Evolutionary conservation across 1,284 basidiomycete species (phyloP), one percentile per base, ranked within the genome.

Genomic region (Trichosporon inkin): DNA sequence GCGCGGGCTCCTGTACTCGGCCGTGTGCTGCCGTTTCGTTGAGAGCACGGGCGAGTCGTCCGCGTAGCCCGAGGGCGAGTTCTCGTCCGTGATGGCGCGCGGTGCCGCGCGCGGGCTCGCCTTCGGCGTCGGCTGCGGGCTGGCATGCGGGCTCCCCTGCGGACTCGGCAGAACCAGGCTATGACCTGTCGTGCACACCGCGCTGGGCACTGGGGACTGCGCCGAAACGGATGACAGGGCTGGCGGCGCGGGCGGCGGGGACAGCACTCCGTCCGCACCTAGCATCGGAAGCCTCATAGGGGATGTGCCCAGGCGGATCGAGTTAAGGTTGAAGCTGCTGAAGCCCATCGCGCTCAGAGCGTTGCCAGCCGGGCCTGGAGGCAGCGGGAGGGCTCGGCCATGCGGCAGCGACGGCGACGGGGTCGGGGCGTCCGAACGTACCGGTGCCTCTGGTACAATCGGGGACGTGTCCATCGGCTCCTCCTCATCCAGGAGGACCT

Each of bases 21-120:
- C 63, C 8, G 69, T 71, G 53, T 72, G 74, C 37, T 73, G 70
- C 10, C 75, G 67, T 53, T 77, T 77, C 16, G 44, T 49, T 14
- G 44, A 49, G 44, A 49, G 44, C 24, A 49, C 44, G 10, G 44
- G 44, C 14, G 44, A 49, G 24, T 49, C 44, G 24, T 32, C 44
- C 16, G 44, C 44, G 24, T 10, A 32, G 6, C 47, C 52, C 0
- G 56, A n/a, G 2, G 62, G 53, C 10, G 55, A 54, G 58, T 64
- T 68, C 40, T 71, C 71, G 47, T 71, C 58, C 7, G 32, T 20
- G 10, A 71, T 68, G 0, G 71, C 65, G 22, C 61, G 60, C 1
- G 75, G 71, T 6, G 64, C 65, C 14, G 67, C 72, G 2, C 74
- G 44, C 22, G 44, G 44, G 14, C 44, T 49, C 11, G 44, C 44